phyloP scores from a whole-genome alignment of 2,329 filamentous ascomycete species.

The Penicillium glabrum region DNA sequence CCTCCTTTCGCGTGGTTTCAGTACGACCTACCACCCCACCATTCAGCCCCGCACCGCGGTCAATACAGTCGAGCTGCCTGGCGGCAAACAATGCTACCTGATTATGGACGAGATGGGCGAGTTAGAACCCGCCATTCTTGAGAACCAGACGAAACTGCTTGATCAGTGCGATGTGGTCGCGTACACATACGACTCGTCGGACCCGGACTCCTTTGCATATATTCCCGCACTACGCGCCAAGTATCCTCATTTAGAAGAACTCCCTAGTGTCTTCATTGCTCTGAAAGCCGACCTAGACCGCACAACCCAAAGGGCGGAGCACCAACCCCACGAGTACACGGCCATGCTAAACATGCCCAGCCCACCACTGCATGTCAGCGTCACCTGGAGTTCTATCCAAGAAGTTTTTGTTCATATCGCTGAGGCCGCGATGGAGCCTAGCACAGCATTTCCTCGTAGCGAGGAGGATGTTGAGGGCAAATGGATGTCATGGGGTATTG shows the following conservation, averaged over 20 bases:
- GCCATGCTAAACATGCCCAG: conserved; percentile 78
- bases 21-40: conserved; percentile 80
- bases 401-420: conserved; percentile 92
- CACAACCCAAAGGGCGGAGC: conserved; percentile 88
- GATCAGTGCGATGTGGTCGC: conserved; percentile 92
- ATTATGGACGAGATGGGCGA: conserved; percentile 95
- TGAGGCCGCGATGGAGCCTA: conserved; percentile 87
- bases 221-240: conserved; percentile 77
- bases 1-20: conserved; percentile 87
- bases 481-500: conserved; percentile 81
- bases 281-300: conserved; percentile 95
- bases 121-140: conserved; percentile 89
- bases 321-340: conserved; percentile 91
- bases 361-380: conserved; percentile 86
- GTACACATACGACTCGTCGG: conserved; percentile 94
- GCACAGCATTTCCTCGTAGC: conserved; percentile 81
- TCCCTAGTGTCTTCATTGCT: conserved; percentile 88
- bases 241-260: conserved; percentile 79
- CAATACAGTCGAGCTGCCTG: conserved; percentile 93
- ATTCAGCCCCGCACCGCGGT: conserved; percentile 93
- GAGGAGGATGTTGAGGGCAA: conserved; percentile 79
- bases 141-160: conserved; percentile 79
- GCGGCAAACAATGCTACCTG: conserved; percentile 94
- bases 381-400: conserved; percentile 89
- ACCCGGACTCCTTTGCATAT: conserved; percentile 92